Conservation (phyloP, 805 yeast genomes). For the Spathaspora arborariae region DNA sequence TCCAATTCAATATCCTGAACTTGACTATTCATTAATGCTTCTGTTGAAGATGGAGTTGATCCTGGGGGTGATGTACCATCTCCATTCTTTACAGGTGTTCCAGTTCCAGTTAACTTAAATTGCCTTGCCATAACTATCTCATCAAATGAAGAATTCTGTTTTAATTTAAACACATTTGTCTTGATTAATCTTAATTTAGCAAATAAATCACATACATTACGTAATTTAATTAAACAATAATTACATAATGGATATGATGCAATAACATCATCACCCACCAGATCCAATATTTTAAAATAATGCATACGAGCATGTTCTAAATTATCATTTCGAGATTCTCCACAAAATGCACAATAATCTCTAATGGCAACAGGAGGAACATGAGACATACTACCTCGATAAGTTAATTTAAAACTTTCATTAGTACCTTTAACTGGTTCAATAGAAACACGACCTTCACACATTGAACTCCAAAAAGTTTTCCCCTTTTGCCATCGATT, state of each 20-base stretch:
- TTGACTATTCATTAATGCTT: conserved; percentile 9
- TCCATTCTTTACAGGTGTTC: neutral
- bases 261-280: conserved; percentile 25
- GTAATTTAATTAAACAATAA: conserved; percentile 71
- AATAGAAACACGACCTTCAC: conserved; percentile 76
- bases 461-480: conserved; percentile 58
- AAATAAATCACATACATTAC: conserved; percentile 80
- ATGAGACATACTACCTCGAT: conserved; percentile 17
- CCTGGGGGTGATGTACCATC: neutral
- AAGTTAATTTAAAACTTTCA: conserved; percentile 57
- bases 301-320: conserved; percentile 78
- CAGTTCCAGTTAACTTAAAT: conserved; percentile 19
- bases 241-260: conserved; percentile 70
- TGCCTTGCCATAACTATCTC: conserved; percentile 23
- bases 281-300: conserved; percentile 49
- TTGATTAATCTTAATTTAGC: conserved; percentile 67
- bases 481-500: conserved; percentile 42
- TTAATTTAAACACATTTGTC: conserved; percentile 54
- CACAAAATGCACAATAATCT: conserved; percentile 80
- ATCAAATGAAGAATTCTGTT: conserved; percentile 25
- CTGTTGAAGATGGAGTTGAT: neutral
- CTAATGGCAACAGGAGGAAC: conserved; percentile 64
- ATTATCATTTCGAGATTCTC: conserved; percentile 67
- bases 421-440: conserved; percentile 87
- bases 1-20: conserved; percentile 10